Evolutionary conservation across 116 monocot genomes (phyloP), one percentile per base, ranked within the genome.

Genomic region (Iris pallida): DNA sequence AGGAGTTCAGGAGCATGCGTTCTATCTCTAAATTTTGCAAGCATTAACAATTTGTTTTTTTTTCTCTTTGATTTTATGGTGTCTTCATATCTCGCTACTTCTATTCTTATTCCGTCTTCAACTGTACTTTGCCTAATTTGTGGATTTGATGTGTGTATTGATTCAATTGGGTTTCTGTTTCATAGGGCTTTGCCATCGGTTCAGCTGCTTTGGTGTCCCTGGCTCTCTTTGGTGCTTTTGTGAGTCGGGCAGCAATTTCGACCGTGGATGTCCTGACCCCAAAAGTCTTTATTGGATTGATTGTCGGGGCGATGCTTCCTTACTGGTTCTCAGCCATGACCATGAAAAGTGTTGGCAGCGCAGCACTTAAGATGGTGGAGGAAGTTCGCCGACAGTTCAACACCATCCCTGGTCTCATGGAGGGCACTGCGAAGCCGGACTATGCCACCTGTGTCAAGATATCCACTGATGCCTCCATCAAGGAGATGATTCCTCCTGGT

Each of bases 311-410:
- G 18, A 89, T 89, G 89, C 93, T 93, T 46, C 92, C 92, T 3
- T 92, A 88, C 77, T 88, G 88, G 86, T 92, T 92, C 63, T 88
- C 92, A 13, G 88, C 88, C 68, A 89, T 93, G 93, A 89, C 81
- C 16, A 89, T 89, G 86, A 93, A 85, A 78, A 89, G 89, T 58
- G 92, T 92, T 0, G 92, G 92, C 56, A 88, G 75, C 8, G 89
- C 92, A 11, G 92, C 92, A 20, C 75, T 90, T 15, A 83, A 90
- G 73, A 90, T 90, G 90, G 90, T 90, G 2, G 86, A 90, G 76
- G 92, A 92, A 71, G 92, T 92, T 3, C 88, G 89, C 10, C 59
- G 92, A 63, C 88, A 92, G 77, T 92, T 92, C 68, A 86, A 89
- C 70, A 79, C 74, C 47, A 92, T 92, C n/a, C 88, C 88, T 40